These are phyloP conservation scores for Talaromyces adpressus DNA, from an alignment of 495 filamentous ascomycete genomes.

Conservation along the genomic window DNA sequence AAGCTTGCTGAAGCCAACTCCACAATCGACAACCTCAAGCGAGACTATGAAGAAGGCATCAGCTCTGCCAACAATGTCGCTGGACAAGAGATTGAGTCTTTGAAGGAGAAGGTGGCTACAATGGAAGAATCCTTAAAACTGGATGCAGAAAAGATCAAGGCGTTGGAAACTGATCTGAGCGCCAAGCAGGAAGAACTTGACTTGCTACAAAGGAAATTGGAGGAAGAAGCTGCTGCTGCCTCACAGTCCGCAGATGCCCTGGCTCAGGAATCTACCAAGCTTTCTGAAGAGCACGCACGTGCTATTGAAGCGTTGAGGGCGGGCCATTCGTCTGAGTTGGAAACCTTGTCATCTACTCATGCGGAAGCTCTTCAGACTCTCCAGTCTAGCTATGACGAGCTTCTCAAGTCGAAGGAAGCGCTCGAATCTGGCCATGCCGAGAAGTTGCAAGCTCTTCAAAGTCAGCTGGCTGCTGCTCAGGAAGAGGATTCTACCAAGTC, in stretches of 20 bases:
- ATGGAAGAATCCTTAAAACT: constrained; percentile 33
- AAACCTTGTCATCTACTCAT: constrained; percentile 26
- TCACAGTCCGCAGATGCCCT: constrained; percentile 27
- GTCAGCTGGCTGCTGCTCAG: constrained; percentile 25
- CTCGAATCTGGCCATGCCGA: constrained; percentile 28
- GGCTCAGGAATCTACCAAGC: constrained; percentile 16
- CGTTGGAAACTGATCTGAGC: constrained; percentile 34
- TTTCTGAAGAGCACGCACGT: constrained; percentile 25
- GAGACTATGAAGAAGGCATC: constrained; percentile 30
- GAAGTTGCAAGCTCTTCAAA: constrained; percentile 22
- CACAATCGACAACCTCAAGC: constrained; percentile 10
- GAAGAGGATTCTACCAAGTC: constrained; percentile 25
- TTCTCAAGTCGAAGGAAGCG: constrained; percentile 24
- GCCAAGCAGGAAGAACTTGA: constrained; percentile 33
- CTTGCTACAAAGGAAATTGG: constrained; percentile 27
- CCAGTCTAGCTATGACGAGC: constrained; percentile 34
- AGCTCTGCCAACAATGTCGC: constrained; percentile 30
- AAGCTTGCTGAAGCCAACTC: neutral
- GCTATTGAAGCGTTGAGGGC: constrained; percentile 25
- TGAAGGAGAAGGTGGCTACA: constrained; percentile 31
- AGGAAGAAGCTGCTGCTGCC: constrained; percentile 28
- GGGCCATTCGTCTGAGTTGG: constrained; percentile 26
- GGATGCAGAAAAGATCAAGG: constrained; percentile 31
- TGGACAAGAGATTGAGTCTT: constrained; percentile 33
- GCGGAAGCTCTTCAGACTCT: constrained; percentile 26